phyloP scores from a whole-genome alignment of 192 early-diverging fungal genomes.

The Allomyces arbusculus region DNA sequence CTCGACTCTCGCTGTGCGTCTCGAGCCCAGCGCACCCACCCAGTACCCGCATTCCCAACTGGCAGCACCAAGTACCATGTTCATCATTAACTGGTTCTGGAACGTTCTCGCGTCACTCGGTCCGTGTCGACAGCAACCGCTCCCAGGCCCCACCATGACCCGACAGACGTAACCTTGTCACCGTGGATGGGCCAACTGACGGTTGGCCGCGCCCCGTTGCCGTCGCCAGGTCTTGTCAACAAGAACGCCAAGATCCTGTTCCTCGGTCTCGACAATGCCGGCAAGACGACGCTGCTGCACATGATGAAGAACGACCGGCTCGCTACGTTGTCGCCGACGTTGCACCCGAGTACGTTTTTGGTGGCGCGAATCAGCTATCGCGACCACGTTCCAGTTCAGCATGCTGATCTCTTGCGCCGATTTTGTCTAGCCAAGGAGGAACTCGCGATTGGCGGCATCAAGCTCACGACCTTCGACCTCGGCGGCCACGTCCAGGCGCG shows the following conservation, averaged over 20 bases:
- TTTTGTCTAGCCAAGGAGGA: conserved; percentile 53
- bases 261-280: conserved; percentile 93
- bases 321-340: conserved; percentile 79
- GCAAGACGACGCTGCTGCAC: conserved; percentile 96
- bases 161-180: too few relatives aligned
- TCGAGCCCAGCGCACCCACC: too few relatives aligned
- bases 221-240: conserved; percentile 78
- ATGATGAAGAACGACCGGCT: conserved; percentile 99
- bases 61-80: conserved; percentile 31
- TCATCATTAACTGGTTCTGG: conserved; percentile 86
- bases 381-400: too few relatives aligned
- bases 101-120: too few relatives aligned
- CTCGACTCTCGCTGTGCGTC: too few relatives aligned
- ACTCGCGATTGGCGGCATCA: conserved; percentile 87
- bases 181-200: too few relatives aligned
- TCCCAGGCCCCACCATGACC: too few relatives aligned
- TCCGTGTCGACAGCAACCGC: too few relatives aligned
- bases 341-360: conserved; percentile 53
- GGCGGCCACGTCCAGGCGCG: conserved; percentile 94
- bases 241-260: conserved; percentile 99
- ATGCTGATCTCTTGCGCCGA: too few relatives aligned
- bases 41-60: too few relatives aligned
- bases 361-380: too few relatives aligned
- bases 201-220: conserved; percentile 59
- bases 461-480: conserved; percentile 94